Conservation (phyloP, 2,329 filamentous ascomycete species). For the Aspergillus cejpii region DNA sequence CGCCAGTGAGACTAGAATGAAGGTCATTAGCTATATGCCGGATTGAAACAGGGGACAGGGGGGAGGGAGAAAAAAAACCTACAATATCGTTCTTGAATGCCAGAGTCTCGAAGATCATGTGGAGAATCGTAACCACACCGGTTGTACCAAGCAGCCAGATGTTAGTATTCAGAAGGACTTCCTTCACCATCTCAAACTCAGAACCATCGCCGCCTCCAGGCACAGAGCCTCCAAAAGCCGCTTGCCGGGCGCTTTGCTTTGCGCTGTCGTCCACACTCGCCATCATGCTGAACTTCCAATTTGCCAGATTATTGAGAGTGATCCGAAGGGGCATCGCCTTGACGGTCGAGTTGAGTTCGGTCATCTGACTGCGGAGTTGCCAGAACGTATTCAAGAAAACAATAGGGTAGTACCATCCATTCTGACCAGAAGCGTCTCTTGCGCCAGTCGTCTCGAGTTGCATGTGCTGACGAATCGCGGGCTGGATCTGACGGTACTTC, state of each 20-base stretch:
- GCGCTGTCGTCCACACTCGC: conserved; percentile 79
- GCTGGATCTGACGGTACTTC: conserved; percentile 60
- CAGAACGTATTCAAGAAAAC: conserved; percentile 95
- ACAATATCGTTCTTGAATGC: conserved; percentile 95
- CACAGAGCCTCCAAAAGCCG: conserved; percentile 63
- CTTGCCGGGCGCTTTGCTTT: conserved; percentile 72
- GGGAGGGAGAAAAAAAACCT: no score
- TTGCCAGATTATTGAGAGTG: conserved; percentile 69
- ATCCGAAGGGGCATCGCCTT: conserved; percentile 74
- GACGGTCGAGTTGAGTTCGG: conserved; percentile 81
- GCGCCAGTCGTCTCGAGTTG: conserved; percentile 72
- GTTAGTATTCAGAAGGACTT: conserved; percentile 89
- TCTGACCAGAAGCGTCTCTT: conserved; percentile 74
- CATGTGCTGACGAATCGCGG: conserved; percentile 69
- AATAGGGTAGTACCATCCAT: conserved; percentile 90
- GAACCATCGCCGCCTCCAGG: conserved; percentile 79
- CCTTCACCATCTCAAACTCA: conserved; percentile 96
- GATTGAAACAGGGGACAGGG: no score
- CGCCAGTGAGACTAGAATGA: conserved; percentile 69
- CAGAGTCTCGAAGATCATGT: conserved; percentile 91
- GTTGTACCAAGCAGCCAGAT: conserved; percentile 83
- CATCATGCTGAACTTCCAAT: conserved; percentile 87
- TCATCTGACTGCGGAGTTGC: conserved; percentile 91
- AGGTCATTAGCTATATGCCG: neutral
- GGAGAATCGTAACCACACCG: conserved; percentile 73